Conservation (phyloP, 148 eudicot genomes). For the Euryodendron excelsum region DNA sequence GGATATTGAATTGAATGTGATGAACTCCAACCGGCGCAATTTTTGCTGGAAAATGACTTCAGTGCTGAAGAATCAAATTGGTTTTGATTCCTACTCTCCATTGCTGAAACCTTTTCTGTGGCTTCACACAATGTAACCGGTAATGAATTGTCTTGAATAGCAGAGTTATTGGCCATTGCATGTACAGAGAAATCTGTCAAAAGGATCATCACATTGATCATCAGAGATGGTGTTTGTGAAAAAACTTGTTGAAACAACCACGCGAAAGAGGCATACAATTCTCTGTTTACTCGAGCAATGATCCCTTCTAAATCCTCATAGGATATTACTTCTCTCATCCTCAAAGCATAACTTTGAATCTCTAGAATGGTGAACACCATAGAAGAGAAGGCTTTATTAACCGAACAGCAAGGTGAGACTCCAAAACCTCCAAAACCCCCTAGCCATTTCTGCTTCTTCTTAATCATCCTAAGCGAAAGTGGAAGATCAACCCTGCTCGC, state of each 20-base stretch:
- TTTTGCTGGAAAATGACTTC: not conserved
- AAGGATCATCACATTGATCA: constrained; percentile 58
- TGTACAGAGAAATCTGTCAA: constrained; percentile 48
- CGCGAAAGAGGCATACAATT: constrained; percentile 56
- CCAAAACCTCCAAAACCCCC: constrained; percentile 13
- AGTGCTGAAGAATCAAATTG: constrained; percentile 8
- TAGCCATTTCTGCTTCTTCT: constrained; percentile 38
- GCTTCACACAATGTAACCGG: not conserved
- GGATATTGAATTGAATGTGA: not conserved
- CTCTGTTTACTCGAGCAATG: constrained; percentile 42
- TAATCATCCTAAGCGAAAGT: constrained; percentile 58
- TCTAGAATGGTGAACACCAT: constrained; percentile 44
- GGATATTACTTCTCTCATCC: constrained; percentile 41
- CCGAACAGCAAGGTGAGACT: constrained; percentile 20
- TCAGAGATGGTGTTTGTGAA: constrained; percentile 59
- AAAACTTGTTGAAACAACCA: constrained; percentile 74
- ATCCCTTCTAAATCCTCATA: constrained; percentile 48
- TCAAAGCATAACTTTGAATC: constrained; percentile 52
- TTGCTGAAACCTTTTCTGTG: not conserved
- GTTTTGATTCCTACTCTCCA: not conserved
- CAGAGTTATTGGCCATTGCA: constrained; percentile 29
- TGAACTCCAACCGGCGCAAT: not conserved
- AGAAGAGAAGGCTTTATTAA: constrained; percentile 32
- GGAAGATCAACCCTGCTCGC: constrained; percentile 63
- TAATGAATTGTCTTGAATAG: not conserved